These are phyloP conservation scores for Phytopythium aichiense DNA, from an alignment of 352 stramenopile species.

Conservation along the genomic window DNA sequence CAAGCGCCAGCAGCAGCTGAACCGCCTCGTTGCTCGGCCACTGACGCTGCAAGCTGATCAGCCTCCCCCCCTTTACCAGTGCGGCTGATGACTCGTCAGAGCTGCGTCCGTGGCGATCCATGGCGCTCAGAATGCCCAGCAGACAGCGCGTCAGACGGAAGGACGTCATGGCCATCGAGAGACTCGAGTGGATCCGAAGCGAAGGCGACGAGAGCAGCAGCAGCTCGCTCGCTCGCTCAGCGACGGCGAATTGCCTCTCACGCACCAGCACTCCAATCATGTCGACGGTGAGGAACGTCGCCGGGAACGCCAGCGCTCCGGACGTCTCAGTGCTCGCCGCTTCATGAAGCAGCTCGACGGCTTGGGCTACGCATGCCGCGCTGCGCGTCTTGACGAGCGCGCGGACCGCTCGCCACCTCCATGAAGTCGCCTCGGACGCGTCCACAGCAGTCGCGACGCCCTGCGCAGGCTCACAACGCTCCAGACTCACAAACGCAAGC, in stretches of 20 bases:
- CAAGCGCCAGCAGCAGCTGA: constrained; percentile 11
- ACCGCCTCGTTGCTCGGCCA: constrained; percentile 15
- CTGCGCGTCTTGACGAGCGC: constrained; percentile 33
- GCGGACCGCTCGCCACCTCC: constrained; percentile 19
- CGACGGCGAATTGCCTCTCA: constrained; percentile 18
- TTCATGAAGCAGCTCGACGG: constrained; percentile 25
- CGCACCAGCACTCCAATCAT: constrained; percentile 17
- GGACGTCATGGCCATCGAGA: background rate
- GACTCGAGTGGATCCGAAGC: constrained; percentile 3
- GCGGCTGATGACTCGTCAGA: background rate
- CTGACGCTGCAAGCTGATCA: constrained; percentile 7
- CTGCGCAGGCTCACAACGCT: background rate
- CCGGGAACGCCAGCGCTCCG: constrained; percentile 26
- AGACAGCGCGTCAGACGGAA: constrained; percentile 19
- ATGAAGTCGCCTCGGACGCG: constrained; percentile 2
- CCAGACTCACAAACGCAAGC: constrained; percentile 20
- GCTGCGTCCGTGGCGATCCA: constrained; percentile 4
- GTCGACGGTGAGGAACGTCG: constrained; percentile 37
- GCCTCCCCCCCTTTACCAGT: constrained; percentile 1
- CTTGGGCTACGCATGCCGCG: constrained; percentile 18
- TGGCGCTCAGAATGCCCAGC: constrained; percentile 15
- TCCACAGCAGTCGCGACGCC: background rate
- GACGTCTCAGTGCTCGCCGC: background rate
- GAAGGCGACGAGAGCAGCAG: constrained; percentile 8
- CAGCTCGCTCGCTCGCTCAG: constrained; percentile 24